Evolutionary conservation across 257 asterid species (phyloP).

Genomic region (Gynochthodes officinalis): DNA sequence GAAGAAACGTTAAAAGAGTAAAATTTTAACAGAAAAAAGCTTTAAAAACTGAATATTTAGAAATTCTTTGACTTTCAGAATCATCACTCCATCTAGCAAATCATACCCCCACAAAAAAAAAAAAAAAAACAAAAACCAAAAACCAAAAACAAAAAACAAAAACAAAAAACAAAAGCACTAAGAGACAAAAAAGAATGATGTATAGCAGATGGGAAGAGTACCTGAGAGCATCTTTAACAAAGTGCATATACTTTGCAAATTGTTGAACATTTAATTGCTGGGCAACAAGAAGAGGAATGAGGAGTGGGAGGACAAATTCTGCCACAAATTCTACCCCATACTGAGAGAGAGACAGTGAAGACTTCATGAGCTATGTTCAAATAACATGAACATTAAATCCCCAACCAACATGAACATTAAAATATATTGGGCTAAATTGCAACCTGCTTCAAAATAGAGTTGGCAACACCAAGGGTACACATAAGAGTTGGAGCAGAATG

Average conservation of each 20-base stretch:
- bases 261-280: slow-evolving; percentile 97
- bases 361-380: not conserved
- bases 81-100: not conserved
- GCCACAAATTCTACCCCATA: slow-evolving; percentile 86
- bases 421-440: slow-evolving; percentile 9
- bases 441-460: slow-evolving; percentile 90
- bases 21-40: not conserved
- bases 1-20: not conserved
- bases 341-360: slow-evolving; percentile 45
- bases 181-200: not conserved
- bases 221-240: slow-evolving; percentile 91
- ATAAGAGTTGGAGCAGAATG: slow-evolving; percentile 99
- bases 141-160: too few species aligned
- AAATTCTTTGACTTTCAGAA: not conserved
- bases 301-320: slow-evolving; percentile 84
- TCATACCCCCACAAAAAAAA: slow-evolving; percentile 4
- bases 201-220: slow-evolving; percentile 25
- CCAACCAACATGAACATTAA: not conserved
- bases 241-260: slow-evolving; percentile 93
- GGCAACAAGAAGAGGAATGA: slow-evolving; percentile 80
- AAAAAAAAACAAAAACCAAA: too few species aligned
- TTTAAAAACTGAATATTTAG: not conserved
- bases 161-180: too few species aligned
- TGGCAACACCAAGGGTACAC: slow-evolving; percentile 97
- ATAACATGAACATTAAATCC: not conserved